A percentile compares a stretch with the other conserved stretches of the same genome.
Conservation (phyloP, 108 stramenopile genomes). For the Nitzschia palea region DNA sequence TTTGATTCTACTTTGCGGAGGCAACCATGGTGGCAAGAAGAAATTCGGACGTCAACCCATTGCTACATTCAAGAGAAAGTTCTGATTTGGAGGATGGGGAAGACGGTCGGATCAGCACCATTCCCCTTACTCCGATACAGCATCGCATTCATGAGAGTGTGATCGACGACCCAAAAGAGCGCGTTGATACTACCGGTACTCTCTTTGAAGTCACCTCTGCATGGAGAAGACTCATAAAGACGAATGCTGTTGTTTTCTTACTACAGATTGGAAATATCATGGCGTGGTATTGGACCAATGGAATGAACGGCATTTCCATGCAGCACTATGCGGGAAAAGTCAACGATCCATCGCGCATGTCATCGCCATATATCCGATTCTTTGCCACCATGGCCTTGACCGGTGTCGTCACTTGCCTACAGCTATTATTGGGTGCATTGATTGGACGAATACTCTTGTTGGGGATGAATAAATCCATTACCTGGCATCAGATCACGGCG, state of each 20-base stretch:
- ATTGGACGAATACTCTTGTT: conserved; percentile 14
- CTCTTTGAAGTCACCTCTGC: too few relatives aligned
- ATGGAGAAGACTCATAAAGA: not conserved
- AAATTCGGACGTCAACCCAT: not conserved
- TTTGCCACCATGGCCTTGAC: not conserved
- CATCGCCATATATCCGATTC: not conserved
- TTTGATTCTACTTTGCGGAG: too few relatives aligned
- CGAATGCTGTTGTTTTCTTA: not conserved
- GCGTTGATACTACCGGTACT: too few relatives aligned
- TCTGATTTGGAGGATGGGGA: not conserved
- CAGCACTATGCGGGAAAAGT: conserved; percentile 13
- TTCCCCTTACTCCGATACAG: not conserved
- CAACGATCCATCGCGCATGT: not conserved
- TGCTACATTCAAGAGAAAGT: not conserved
- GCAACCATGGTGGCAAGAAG: conserved; percentile 1
- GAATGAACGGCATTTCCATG: conserved; percentile 37
- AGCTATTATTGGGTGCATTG: conserved; percentile 21
- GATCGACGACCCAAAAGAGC: too few relatives aligned
- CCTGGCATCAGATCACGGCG: conserved; percentile 8
- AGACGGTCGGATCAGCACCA: not conserved
- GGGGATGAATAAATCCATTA: conserved; percentile 6
- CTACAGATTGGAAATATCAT: conserved; percentile 8
- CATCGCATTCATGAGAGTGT: too few relatives aligned
- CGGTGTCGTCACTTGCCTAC: conserved; percentile 14
- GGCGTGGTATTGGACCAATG: conserved; percentile 32